phyloP scores from a whole-genome alignment of 2,329 filamentous ascomycete species.

The Venturiaceae sp. region DNA sequence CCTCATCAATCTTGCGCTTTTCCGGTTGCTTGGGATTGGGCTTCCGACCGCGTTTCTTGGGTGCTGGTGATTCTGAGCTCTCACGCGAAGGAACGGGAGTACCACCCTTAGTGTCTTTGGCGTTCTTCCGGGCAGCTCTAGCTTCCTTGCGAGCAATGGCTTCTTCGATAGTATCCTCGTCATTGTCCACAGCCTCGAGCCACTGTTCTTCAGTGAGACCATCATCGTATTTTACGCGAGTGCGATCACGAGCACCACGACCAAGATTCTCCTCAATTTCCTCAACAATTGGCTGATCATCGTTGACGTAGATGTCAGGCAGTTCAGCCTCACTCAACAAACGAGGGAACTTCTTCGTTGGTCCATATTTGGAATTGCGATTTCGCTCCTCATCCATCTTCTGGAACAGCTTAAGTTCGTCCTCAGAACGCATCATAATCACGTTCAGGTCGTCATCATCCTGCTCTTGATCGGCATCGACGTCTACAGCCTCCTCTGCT shows the following conservation, averaged over 20 bases:
- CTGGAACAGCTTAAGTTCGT: constrained; percentile 70
- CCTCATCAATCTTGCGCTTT: constrained; percentile 79
- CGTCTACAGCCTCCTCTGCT: constrained; percentile 54
- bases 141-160: constrained; percentile 86
- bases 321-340: constrained; percentile 81
- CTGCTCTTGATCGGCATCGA: constrained; percentile 85
- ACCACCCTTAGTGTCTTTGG: constrained; percentile 46
- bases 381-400: constrained; percentile 69
- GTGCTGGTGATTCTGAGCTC: constrained; percentile 69
- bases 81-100: constrained; percentile 73
- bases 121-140: constrained; percentile 67
- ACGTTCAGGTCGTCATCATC: constrained; percentile 96
- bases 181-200: constrained; percentile 95
- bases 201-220: constrained; percentile 98
- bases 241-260: constrained; percentile 89
- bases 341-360: constrained; percentile 59
- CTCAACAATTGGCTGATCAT: constrained; percentile 72
- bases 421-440: constrained; percentile 81
- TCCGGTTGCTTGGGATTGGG: constrained; percentile 59
- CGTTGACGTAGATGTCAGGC: constrained; percentile 86
- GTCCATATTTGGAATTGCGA: constrained; percentile 62
- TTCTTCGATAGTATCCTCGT: constrained; percentile 88
- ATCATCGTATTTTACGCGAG: constrained; percentile 90
- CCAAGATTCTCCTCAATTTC: constrained; percentile 71
- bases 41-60: constrained; percentile 77